These are phyloP conservation scores for Tetrastigma voinierianum DNA, from an alignment of 164 flowering plant species.

Conservation along the genomic window DNA sequence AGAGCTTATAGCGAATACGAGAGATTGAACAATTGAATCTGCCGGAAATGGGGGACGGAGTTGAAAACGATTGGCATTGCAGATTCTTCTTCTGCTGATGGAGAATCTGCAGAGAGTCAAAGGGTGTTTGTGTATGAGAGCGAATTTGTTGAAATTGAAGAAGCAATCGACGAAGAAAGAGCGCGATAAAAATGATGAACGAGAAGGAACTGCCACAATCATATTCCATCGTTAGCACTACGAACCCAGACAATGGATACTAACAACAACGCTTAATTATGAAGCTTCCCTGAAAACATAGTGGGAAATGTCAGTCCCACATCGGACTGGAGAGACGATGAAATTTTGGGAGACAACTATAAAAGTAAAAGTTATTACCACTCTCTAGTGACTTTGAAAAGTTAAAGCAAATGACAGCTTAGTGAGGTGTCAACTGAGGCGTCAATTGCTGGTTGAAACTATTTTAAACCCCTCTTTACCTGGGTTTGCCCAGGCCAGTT, in stretches of 20 bases:
- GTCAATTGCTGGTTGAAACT: too few species aligned
- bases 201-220: not conserved
- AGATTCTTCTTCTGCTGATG: constrained; percentile 3
- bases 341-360: too few species aligned
- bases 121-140: not conserved
- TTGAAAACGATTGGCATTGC: constrained; percentile 1
- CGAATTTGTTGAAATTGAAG: too few species aligned
- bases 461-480: not conserved
- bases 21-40: constrained; percentile 12
- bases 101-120: not conserved
- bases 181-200: not conserved
- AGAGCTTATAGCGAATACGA: constrained; percentile 12
- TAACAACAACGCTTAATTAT: too few species aligned
- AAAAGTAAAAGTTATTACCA: too few species aligned
- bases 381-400: too few species aligned
- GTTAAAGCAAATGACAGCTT: too few species aligned
- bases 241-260: too few species aligned
- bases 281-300: too few species aligned
- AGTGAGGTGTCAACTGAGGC: too few species aligned
- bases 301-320: too few species aligned
- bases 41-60: not conserved
- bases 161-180: not conserved
- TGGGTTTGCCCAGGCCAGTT: constrained; percentile 19
- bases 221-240: constrained; percentile 14
- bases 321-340: too few species aligned